These are phyloP conservation scores for Tolypocladium paradoxum DNA, from an alignment of 2,329 filamentous ascomycete species.

Conservation along the genomic window DNA sequence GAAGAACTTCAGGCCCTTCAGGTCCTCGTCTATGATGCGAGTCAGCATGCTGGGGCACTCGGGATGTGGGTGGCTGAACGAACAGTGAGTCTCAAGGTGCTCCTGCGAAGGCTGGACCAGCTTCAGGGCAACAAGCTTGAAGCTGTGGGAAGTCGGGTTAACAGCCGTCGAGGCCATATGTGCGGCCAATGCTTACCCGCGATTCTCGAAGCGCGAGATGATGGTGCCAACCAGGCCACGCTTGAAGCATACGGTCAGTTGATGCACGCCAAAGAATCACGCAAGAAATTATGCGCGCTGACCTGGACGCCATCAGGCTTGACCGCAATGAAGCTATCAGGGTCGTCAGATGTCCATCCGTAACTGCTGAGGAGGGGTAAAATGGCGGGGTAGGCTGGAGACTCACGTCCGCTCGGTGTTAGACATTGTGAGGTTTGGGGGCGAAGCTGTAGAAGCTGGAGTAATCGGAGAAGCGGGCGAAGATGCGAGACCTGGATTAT, in stretches of 20 bases:
- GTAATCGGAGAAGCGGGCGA: conserved; percentile 3
- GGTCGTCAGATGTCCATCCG: conserved; percentile 12
- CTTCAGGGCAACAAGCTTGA: conserved; percentile 99
- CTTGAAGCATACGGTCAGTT: conserved; percentile 34
- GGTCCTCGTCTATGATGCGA: conserved; percentile 58
- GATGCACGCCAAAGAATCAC: neutral
- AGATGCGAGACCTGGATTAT: conserved; percentile 8
- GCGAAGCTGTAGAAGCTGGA: conserved; percentile 14
- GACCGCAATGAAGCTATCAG: conserved; percentile 92
- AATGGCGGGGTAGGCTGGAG: conserved; percentile 23
- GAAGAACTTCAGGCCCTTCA: conserved; percentile 81
- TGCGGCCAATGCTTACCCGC: conserved; percentile 51
- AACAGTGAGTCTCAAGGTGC: conserved; percentile 95
- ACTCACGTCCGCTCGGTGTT: conserved; percentile 75
- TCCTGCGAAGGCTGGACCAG: conserved; percentile 77
- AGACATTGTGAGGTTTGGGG: conserved; percentile 48
- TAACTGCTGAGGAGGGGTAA: conserved; percentile 9
- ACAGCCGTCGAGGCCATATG: neutral
- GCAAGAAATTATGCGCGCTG: conserved; percentile 21
- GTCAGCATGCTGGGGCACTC: conserved; percentile 6
- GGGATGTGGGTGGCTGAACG: conserved; percentile 17
- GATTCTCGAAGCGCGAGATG: conserved; percentile 95
- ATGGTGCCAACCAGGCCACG: conserved; percentile 97
- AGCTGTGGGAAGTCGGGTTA: conserved; percentile 40
- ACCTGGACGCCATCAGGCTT: conserved; percentile 99